phyloP scores from a whole-genome alignment of 2,329 filamentous ascomycete genomes.

The Phialophora expanda region DNA sequence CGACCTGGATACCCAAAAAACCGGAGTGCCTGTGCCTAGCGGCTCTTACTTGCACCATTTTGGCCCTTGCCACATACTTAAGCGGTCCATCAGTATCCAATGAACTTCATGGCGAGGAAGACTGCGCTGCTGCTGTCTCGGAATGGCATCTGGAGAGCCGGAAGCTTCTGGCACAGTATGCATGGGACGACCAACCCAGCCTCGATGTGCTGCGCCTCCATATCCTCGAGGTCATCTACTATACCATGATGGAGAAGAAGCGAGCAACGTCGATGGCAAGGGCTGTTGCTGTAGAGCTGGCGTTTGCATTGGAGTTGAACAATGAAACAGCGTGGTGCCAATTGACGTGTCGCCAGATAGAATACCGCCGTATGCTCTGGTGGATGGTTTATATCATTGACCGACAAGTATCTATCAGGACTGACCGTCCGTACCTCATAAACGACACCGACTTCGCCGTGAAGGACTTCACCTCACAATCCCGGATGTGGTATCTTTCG shows the following conservation, averaged over 20 bases:
- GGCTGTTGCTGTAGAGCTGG: slow-evolving; percentile 15
- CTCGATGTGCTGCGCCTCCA: slow-evolving; percentile 13
- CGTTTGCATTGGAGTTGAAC: slow-evolving; percentile 9
- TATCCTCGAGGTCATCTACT: slow-evolving; percentile 19
- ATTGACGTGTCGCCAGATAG: slow-evolving; percentile 10
- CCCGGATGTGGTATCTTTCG: background rate
- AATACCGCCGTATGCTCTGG: slow-evolving; percentile 21
- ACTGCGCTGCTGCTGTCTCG: background rate
- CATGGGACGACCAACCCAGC: slow-evolving; percentile 2
- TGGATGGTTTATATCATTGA: slow-evolving; percentile 21
- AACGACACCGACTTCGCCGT: slow-evolving; percentile 10
- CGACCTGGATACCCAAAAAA: background rate
- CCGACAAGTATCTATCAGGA: slow-evolving; percentile 10
- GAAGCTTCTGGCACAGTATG: slow-evolving; percentile 4
- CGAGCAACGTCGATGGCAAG: slow-evolving; percentile 2
- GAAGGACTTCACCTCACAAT: background rate
- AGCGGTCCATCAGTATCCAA: background rate
- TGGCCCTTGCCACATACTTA: slow-evolving; percentile 15
- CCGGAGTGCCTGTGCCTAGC: slow-evolving; percentile 11
- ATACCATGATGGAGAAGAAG: slow-evolving; percentile 10
- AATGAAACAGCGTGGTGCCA: slow-evolving; percentile 8
- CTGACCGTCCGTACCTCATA: slow-evolving; percentile 3
- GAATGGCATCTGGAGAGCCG: slow-evolving; percentile 13
- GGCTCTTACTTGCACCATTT: slow-evolving; percentile 12
- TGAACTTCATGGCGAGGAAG: background rate